These are phyloP conservation scores for Arthrobotrys musiformis DNA, from an alignment of 2,329 filamentous ascomycete species.

Conservation along the genomic window DNA sequence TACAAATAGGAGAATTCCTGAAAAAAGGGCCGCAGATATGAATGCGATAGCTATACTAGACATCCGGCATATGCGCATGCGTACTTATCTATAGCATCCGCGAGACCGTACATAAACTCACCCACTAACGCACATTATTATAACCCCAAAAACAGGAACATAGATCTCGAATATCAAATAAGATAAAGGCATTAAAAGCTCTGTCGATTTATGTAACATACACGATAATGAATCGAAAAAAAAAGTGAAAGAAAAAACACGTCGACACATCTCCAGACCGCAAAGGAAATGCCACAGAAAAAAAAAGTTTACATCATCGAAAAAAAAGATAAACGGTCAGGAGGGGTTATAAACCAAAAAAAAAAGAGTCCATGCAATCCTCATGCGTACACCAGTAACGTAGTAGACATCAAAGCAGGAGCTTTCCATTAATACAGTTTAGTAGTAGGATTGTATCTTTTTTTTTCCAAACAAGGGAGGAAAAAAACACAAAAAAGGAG, in stretches of 20 bases:
- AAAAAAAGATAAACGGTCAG: background rate
- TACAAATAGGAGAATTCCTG: too few species aligned
- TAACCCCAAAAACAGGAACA: too few species aligned
- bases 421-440: slow-evolving; percentile 54
- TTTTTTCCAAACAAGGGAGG: background rate
- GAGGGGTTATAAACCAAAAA: background rate
- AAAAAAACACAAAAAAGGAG: background rate
- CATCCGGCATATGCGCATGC: too few species aligned
- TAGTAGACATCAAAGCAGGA: slow-evolving; percentile 34
- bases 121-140: too few species aligned
- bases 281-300: slow-evolving; percentile 9
- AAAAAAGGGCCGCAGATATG: too few species aligned
- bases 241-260: background rate
- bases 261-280: slow-evolving; percentile 9
- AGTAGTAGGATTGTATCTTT: slow-evolving; percentile 13
- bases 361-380: slow-evolving; percentile 40
- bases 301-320: too few species aligned
- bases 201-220: slow-evolving; percentile 52
- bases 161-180: background rate
- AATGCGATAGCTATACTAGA: too few species aligned
- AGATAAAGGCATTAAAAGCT: slow-evolving; percentile 48
- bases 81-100: too few species aligned
- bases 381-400: slow-evolving; percentile 47
- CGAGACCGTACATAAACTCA: too few species aligned
- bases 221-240: slow-evolving; percentile 28